Conservation (phyloP, 1,284 basidiomycete species). For the Anthracocystis panici-leucophaei region DNA sequence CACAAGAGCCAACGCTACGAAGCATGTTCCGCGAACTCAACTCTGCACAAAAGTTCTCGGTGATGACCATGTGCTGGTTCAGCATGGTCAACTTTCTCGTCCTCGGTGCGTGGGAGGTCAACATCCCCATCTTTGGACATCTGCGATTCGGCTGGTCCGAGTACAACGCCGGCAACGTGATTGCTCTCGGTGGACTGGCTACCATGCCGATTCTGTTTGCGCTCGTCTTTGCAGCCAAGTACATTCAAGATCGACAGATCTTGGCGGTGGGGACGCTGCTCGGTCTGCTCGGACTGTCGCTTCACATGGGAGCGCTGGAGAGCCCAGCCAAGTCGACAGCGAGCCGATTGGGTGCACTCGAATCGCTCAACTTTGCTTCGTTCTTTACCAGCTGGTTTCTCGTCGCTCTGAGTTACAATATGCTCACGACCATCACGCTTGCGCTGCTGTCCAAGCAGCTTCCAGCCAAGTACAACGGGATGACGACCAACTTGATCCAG, state of each 20-base stretch:
- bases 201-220: conserved; percentile 51
- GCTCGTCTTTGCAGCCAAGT: conserved; percentile 44
- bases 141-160: conserved; percentile 48
- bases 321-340: conserved; percentile 34
- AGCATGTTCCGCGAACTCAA: conserved; percentile 40
- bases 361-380: conserved; percentile 40
- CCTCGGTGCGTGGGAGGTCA: conserved; percentile 55
- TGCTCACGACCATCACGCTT: conserved; percentile 50
- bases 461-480: conserved; percentile 49
- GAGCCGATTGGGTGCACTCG: conserved; percentile 11
- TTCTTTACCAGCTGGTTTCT: conserved; percentile 55
- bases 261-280: conserved; percentile 36
- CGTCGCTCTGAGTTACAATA: conserved; percentile 44
- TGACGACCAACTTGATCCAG: conserved; percentile 49
- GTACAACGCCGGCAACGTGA: conserved; percentile 52
- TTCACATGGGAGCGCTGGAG: conserved; percentile 50
- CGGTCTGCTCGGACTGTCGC: conserved; percentile 45
- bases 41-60: conserved; percentile 38
- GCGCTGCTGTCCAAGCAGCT: conserved; percentile 51
- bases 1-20: conserved; percentile 21
- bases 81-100: conserved; percentile 54
- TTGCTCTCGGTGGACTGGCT: conserved; percentile 45
- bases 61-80: conserved; percentile 55
- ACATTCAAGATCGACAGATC: conserved; percentile 49
- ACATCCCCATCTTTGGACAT: conserved; percentile 48